A percentile compares a stretch with the other conserved stretches of the same genome.
Conservation (phyloP, 352 stramenopile species). For the Globisporangium cylindrosporum region DNA sequence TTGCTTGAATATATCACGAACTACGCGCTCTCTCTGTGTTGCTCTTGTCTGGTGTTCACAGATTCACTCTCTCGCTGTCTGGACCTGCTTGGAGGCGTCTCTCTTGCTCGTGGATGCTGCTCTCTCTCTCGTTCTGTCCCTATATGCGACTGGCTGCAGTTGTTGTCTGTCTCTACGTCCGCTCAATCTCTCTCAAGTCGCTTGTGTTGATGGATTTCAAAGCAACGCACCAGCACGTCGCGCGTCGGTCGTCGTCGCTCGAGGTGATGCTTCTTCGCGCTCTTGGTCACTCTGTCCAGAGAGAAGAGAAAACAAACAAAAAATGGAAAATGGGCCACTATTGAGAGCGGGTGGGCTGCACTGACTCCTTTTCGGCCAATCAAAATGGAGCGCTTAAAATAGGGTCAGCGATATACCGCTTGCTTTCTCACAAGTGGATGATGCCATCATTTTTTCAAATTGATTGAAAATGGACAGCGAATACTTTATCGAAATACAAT, state of each 20-base stretch:
- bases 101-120: neutral
- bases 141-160: neutral
- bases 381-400: neutral
- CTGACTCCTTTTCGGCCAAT: constrained; percentile 14
- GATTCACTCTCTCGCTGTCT: neutral
- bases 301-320: neutral
- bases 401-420: neutral
- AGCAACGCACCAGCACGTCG: neutral
- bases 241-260: neutral
- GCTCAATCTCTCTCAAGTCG: neutral
- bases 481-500: constrained; percentile 5
- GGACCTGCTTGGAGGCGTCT: neutral
- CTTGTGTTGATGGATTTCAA: neutral
- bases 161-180: neutral
- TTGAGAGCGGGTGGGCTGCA: neutral
- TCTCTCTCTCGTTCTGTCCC: constrained; percentile 2
- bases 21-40: neutral
- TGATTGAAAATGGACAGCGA: neutral
- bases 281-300: neutral
- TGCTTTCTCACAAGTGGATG: neutral
- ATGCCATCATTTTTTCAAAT: neutral
- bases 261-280: constrained; percentile 1
- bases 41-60: neutral
- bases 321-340: constrained; percentile 3
- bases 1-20: neutral